Conservation (phyloP, 1,284 basidiomycete species). For the Ceratobasidium theobromae region DNA sequence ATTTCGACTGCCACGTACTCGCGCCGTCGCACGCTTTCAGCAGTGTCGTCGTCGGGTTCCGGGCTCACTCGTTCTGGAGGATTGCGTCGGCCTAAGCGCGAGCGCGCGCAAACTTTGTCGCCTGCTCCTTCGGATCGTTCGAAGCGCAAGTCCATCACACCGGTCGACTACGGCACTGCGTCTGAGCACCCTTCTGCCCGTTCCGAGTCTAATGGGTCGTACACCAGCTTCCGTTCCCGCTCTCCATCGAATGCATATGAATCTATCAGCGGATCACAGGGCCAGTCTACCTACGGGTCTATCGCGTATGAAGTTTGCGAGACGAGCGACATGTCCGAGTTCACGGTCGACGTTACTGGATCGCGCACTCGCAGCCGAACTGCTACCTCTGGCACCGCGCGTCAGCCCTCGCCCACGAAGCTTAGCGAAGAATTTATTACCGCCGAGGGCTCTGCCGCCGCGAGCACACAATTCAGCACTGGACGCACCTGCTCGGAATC, state of each 20-base stretch:
- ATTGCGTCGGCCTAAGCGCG: constrained; percentile 11
- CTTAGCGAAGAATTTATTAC: constrained; percentile 30
- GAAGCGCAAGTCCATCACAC: background rate
- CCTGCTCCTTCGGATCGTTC: constrained; percentile 15
- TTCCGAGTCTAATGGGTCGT: constrained; percentile 43
- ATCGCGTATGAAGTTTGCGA: constrained; percentile 35
- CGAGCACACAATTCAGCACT: background rate
- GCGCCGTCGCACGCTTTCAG: constrained; percentile 20
- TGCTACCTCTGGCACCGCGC: constrained; percentile 11
- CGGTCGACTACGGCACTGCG: no score
- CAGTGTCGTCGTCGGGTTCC: constrained; percentile 2
- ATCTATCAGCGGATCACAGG: constrained; percentile 19
- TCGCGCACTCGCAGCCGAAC: constrained; percentile 14
- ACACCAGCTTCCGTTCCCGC: constrained; percentile 48
- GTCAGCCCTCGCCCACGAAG: constrained; percentile 11
- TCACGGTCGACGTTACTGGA: constrained; percentile 27
- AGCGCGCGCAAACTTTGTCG: constrained; percentile 10
- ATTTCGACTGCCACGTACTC: constrained; percentile 24
- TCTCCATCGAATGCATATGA: constrained; percentile 44
- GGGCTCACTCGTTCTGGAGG: constrained; percentile 11
- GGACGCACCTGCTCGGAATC: constrained; percentile 26
- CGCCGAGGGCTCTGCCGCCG: constrained; percentile 21
- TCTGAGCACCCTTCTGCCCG: constrained; percentile 1
- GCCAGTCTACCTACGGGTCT: constrained; percentile 28
- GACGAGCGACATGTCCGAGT: constrained; percentile 28